Evolutionary conservation across 1,284 basidiomycete species (phyloP).

Genomic region (Fomitopsis pinicola): DNA sequence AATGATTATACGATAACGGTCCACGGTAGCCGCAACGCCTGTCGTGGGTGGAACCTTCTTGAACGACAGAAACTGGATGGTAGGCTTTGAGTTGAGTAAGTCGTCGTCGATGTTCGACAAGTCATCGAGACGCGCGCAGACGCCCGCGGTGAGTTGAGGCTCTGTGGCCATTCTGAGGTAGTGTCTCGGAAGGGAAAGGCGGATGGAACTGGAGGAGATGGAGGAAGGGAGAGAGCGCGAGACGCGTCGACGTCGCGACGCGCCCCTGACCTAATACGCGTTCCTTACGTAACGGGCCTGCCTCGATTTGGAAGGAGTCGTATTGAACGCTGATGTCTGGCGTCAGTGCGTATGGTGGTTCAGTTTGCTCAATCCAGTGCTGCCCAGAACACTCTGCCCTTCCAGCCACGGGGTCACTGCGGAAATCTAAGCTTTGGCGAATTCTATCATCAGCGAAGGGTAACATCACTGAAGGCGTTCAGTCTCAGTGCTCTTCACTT

Average conservation of each 20-base stretch:
- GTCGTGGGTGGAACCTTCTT: constrained; percentile 64
- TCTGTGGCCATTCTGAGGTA: constrained; percentile 16
- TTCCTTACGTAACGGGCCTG: background rate
- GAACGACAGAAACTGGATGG: constrained; percentile 78
- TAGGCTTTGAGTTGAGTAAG: constrained; percentile 54
- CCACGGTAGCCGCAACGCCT: constrained; percentile 33
- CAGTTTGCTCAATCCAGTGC: no score
- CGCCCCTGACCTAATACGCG: background rate
- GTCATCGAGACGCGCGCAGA: constrained; percentile 46
- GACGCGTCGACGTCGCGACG: constrained; percentile 13
- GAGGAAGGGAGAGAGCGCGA: constrained; percentile 9
- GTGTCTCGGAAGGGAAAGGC: background rate
- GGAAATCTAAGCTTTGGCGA: no score
- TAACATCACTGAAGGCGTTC: no score
- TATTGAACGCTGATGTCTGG: background rate
- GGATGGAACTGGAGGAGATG: background rate
- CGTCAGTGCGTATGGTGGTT: no score
- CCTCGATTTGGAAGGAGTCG: background rate
- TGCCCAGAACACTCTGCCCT: no score
- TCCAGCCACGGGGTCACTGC: no score
- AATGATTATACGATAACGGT: constrained; percentile 70
- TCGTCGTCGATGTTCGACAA: constrained; percentile 45
- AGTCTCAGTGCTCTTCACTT: no score
- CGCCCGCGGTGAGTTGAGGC: constrained; percentile 53
- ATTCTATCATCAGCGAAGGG: no score